Conservation (phyloP, 2,329 filamentous ascomycete species). For the Botrytis elliptica region DNA sequence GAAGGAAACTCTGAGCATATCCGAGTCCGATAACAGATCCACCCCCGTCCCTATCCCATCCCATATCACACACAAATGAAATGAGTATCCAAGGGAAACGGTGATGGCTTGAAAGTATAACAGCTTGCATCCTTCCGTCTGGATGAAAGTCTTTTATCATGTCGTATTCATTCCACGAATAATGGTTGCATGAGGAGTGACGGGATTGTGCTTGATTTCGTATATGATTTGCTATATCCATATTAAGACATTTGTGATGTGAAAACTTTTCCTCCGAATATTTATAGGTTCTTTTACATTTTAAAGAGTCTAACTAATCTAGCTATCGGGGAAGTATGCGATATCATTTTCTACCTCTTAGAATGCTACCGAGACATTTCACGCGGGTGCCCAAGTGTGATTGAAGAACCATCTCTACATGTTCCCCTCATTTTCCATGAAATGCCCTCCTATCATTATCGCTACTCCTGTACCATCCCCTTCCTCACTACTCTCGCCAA, state of each 20-base stretch:
- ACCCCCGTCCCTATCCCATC: background rate
- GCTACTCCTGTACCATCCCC: background rate
- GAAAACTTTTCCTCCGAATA: conserved; percentile 2
- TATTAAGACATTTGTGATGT: conserved; percentile 3
- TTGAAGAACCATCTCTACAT: background rate
- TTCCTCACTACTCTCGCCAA: background rate
- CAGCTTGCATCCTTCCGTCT: conserved; percentile 7
- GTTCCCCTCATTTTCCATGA: conserved; percentile 1
- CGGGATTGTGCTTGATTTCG: conserved; percentile 14
- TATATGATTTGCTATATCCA: conserved; percentile 10
- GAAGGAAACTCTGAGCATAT: background rate
- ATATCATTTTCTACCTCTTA: background rate
- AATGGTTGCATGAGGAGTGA: conserved; percentile 12
- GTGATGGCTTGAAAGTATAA: background rate
- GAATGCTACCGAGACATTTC: background rate
- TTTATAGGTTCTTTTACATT: background rate
- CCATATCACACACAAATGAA: background rate
- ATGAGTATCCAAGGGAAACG: background rate
- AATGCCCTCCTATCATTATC: conserved; percentile 15
- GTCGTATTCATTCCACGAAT: conserved; percentile 16
- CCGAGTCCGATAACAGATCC: background rate
- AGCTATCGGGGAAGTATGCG: background rate
- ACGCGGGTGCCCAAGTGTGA: conserved; percentile 12
- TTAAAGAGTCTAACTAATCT: background rate
- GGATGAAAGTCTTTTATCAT: conserved; percentile 3